Conservation (phyloP, 352 stramenopile genomes). For the Globisporangium perplexum region DNA sequence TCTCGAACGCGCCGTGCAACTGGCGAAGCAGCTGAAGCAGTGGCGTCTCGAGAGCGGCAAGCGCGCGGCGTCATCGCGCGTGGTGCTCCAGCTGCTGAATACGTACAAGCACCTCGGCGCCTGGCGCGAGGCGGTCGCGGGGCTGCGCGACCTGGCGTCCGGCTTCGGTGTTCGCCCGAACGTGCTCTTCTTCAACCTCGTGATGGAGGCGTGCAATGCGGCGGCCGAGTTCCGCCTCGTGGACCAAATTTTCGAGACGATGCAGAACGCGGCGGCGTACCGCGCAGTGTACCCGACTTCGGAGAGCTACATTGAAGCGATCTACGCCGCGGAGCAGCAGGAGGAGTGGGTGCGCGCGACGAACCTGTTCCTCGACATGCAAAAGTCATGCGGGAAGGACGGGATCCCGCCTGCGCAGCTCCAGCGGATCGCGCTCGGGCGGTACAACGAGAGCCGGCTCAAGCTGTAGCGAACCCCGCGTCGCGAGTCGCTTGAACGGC, state of each 20-base stretch:
- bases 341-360: slow-evolving; percentile 65
- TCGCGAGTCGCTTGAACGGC: not conserved
- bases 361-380: slow-evolving; percentile 72
- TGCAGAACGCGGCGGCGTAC: slow-evolving; percentile 45
- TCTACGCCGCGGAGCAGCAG: slow-evolving; percentile 59
- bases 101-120: slow-evolving; percentile 37
- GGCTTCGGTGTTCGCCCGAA: slow-evolving; percentile 38
- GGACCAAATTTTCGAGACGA: slow-evolving; percentile 63
- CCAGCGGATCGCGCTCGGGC: slow-evolving; percentile 55
- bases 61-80: slow-evolving; percentile 16
- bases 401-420: slow-evolving; percentile 44
- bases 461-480: not conserved
- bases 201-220: slow-evolving; percentile 66
- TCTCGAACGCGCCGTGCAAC: slow-evolving; percentile 27
- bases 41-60: slow-evolving; percentile 21
- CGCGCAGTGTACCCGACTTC: slow-evolving; percentile 34
- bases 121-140: slow-evolving; percentile 39
- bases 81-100: slow-evolving; percentile 39
- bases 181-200: slow-evolving; percentile 40
- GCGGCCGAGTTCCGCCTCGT: slow-evolving; percentile 41
- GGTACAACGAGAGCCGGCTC: slow-evolving; percentile 43
- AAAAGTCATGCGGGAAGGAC: slow-evolving; percentile 42
- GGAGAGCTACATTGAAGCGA: slow-evolving; percentile 70
- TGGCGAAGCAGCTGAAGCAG: slow-evolving; percentile 26
- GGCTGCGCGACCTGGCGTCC: slow-evolving; percentile 37